phyloP scores from a whole-genome alignment of 768 basidiomycete genomes.

The Cantharellus anzutake region DNA sequence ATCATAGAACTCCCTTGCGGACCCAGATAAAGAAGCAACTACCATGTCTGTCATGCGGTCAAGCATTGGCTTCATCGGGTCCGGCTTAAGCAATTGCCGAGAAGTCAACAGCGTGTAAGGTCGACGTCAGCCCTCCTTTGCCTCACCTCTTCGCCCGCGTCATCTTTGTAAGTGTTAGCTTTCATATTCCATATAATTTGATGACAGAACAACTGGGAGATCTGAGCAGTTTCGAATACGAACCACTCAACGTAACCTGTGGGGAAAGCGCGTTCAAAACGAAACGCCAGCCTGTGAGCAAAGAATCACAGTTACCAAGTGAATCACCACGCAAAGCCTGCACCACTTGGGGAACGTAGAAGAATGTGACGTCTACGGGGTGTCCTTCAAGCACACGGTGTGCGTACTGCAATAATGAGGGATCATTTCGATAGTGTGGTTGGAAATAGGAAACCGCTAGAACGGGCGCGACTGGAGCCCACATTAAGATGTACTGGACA shows the following conservation, averaged over 20 bases:
- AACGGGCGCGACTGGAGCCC: constrained; percentile 76
- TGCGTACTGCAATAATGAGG: constrained; percentile 83
- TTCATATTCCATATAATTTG: constrained; percentile 99
- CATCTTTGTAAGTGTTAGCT: constrained; percentile 90
- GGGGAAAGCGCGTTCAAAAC: background rate
- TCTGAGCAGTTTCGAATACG: constrained; percentile 92
- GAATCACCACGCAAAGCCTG: constrained; percentile 86
- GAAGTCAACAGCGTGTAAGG: background rate
- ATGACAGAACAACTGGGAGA: constrained; percentile 95
- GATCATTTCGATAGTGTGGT: constrained; percentile 63
- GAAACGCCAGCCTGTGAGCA: background rate
- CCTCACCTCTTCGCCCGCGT: constrained; percentile 60
- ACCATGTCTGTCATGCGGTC: constrained; percentile 69
- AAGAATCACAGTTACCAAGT: constrained; percentile 31
- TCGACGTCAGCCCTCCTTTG: background rate
- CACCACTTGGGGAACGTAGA: constrained; percentile 97
- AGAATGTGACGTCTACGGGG: constrained; percentile 88
- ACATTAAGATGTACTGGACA: constrained; percentile 61
- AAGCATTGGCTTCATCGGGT: constrained; percentile 91
- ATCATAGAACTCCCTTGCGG: constrained; percentile 77
- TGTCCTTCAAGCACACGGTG: constrained; percentile 90
- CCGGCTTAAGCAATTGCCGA: constrained; percentile 35
- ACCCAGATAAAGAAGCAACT: constrained; percentile 70
- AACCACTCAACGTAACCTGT: constrained; percentile 85
- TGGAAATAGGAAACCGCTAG: constrained; percentile 73